Base-by-base conservation (phyloP, 208 protist species). In the Trypanosoma conorhini region DNA sequence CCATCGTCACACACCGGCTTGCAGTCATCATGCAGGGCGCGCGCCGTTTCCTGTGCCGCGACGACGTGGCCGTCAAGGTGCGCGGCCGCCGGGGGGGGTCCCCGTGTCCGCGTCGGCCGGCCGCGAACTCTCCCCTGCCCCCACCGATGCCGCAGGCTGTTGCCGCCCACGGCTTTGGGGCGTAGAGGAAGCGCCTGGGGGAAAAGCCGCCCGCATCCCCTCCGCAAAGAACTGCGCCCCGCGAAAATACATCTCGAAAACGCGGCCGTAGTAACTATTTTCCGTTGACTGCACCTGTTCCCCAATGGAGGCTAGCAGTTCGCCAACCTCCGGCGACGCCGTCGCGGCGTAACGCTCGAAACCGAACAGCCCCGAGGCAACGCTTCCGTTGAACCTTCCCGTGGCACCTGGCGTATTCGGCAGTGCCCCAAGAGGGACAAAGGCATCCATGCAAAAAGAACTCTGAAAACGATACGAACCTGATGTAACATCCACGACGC, bases 281-380 rank as follows among this genome's bases (percentile, higher is more conserved):
- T 69, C 64, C n/a, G 52, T 69, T 5, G 26, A 58, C 44, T 69
- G 10, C 30, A 69, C 52, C 58, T 69, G 64, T 60, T 69, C 64
- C 50, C 64, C 64, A 60, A 69, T 69, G 22, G 64, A 30, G 12
- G 33, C 50, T 33, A 69, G 48, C 28, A 58, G 28, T 1, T 60
- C 64, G 9, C 28, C 38, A 9, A 69, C 31, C 2, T 69, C 33
- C 30, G 31, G 24, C 17, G 50, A 21, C 44, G 64, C 50, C 1
- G 31, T 40, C 22, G 64, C 10, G 10, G 30, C 40, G 3, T 60
- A 31, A 60, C 22, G 31, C 51, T 69, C 64, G 46, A 69, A 69
- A 48, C 52, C 26, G 60, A 60, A 69, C 0, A 60, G 5, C n/a
- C 50, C 46, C n/a, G 64, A 69, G 1, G 64, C 64, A 21, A 60